Evolutionary conservation across 2,329 filamentous ascomycete genomes (phyloP), one percentile per base, ranked within the genome.

Genomic region (Curvularia eragrostidis): DNA sequence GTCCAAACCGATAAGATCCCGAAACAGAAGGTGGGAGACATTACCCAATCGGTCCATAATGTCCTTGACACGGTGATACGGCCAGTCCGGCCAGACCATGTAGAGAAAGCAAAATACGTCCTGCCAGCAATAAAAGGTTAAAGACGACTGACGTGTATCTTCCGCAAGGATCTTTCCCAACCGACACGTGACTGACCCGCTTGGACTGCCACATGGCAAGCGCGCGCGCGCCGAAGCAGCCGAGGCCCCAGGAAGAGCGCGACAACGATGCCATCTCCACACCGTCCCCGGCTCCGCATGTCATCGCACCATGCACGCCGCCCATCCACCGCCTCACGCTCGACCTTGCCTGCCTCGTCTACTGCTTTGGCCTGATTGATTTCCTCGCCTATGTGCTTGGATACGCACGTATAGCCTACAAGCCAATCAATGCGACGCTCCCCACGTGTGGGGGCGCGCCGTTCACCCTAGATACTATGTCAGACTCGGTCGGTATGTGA

Each of bases 401-500:
- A 47, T 43, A 54, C 43, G 39, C 36, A 21, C 30, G 3, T 30
- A 30, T 47, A 19, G 28, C 46, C 18, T 32, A 21, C 32, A 34
- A 18, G 8, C 28, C 28, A 7, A 55, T 66, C 58, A 21, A 69
- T 63, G 62, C 57, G 36, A 48, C 57, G 59, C 58, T 46, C 30
- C 56, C 47, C 47, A 23, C 48, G 7, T 26, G 43, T 48, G 53
- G 66, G 66, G 65, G 63, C 67, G 68, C 58, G 57, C 63, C 54
- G 54, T 57, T 56, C 50, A 64, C 60, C 58, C 65, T 66, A 53
- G 66, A 61, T 42, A n/a, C n/a, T n/a, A 78, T 79, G 76, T 71
- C 76, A 56, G 77, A 79, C 64, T 78, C 76, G 13, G 75, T 79
- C 54, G 76, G 76, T 78, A 69, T 54, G 76, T 75, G 7, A 10